A percentile compares a stretch with the other conserved stretches of the same genome.
Conservation (phyloP, 1,284 basidiomycete genomes). For the Xerocomus amazonicus region DNA sequence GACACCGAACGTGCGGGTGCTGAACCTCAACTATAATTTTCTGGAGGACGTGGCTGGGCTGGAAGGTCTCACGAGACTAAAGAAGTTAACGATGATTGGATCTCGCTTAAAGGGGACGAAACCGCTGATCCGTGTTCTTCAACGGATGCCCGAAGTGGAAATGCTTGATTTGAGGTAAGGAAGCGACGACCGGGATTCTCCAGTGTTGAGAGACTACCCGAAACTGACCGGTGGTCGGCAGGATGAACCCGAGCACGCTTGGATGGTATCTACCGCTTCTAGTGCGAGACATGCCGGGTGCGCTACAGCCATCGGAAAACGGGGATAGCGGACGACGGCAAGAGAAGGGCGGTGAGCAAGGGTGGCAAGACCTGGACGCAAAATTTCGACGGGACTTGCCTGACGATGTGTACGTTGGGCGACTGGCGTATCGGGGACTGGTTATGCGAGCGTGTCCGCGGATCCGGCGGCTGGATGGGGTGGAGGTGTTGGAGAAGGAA, state of each 20-base stretch:
- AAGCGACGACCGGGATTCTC: slow-evolving; percentile 9
- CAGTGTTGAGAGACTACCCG: slow-evolving; percentile 16
- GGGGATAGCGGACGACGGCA: slow-evolving; percentile 24
- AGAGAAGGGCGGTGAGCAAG: slow-evolving; percentile 26
- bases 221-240: slow-evolving; percentile 34
- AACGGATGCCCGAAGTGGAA: slow-evolving; percentile 74
- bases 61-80: slow-evolving; percentile 70
- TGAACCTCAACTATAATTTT: slow-evolving; percentile 97
- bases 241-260: slow-evolving; percentile 95
- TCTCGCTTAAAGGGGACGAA: slow-evolving; percentile 72
- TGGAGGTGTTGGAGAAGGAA: slow-evolving; percentile 77
- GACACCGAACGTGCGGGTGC: slow-evolving; percentile 83
- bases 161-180: slow-evolving; percentile 87
- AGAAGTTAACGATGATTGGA: slow-evolving; percentile 83
- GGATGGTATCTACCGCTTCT: slow-evolving; percentile 90
- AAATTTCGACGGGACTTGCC: slow-evolving; percentile 87
- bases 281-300: slow-evolving; percentile 64
- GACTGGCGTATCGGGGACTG: slow-evolving; percentile 83
- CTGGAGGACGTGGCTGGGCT: slow-evolving; percentile 68
- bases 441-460: slow-evolving; percentile 71
- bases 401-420: slow-evolving; percentile 79
- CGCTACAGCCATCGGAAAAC: slow-evolving; percentile 58
- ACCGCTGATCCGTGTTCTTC: slow-evolving; percentile 66
- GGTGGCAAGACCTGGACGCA: slow-evolving; percentile 74
- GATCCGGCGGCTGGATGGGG: slow-evolving; percentile 76